These are phyloP conservation scores for Tetrapyrgos nigripes DNA, from an alignment of 1,284 basidiomycete genomes.

Conservation along the genomic window DNA sequence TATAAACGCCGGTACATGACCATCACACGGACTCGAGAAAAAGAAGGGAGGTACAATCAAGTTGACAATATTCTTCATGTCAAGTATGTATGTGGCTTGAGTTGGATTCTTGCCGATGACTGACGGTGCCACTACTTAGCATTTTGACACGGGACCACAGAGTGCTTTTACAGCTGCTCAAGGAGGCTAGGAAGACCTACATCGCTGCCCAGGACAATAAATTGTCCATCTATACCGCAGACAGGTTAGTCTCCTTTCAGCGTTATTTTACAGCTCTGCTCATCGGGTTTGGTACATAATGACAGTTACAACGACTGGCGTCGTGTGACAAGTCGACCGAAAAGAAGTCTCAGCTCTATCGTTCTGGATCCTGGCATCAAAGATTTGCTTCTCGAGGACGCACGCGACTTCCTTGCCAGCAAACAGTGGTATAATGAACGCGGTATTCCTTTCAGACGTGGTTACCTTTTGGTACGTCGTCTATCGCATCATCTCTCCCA, in stretches of 20 bases:
- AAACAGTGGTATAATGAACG: constrained; percentile 73
- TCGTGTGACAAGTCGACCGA: constrained; percentile 61
- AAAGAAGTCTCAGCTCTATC: constrained; percentile 69
- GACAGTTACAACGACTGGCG: constrained; percentile 54
- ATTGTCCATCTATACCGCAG: constrained; percentile 63
- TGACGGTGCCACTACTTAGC: constrained; percentile 34
- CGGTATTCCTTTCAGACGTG: constrained; percentile 76
- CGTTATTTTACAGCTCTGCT: not conserved
- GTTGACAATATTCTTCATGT: constrained; percentile 44
- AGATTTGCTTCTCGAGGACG: constrained; percentile 68
- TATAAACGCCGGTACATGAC: constrained; percentile 55
- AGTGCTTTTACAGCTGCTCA: constrained; percentile 55
- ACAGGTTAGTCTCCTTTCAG: constrained; percentile 37
- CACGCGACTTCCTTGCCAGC: constrained; percentile 67
- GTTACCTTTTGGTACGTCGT: constrained; percentile 65
- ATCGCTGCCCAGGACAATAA: constrained; percentile 54
- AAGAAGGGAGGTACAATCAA: constrained; percentile 39
- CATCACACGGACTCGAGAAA: constrained; percentile 42
- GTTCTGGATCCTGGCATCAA: constrained; percentile 71
- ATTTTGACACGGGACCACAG: constrained; percentile 56
- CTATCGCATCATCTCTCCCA: not conserved
- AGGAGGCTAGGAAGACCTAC: constrained; percentile 63
- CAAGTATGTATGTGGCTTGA: constrained; percentile 35
- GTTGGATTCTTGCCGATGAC: not conserved
- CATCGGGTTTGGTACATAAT: not conserved